Base-by-base conservation (phyloP, 306 rosid species). In the Ormosia emarginata region DNA sequence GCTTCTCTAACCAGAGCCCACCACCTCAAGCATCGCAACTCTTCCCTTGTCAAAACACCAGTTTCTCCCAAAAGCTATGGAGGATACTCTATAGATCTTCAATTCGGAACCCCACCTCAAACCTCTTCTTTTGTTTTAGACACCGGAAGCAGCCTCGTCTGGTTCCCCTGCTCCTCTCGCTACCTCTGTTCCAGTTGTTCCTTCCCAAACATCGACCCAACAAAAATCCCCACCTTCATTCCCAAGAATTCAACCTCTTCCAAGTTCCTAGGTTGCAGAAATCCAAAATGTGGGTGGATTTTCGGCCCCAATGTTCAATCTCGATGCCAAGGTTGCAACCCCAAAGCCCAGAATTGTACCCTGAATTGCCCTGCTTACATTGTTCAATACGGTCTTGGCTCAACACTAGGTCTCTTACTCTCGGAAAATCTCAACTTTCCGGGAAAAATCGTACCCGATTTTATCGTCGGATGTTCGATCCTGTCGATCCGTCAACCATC, bases 91-190 rank as follows among this genome's bases (percentile, higher is more conserved):
- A 63, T 91, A 49, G 72, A 89, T 39, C 97, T 93, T 71, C 74
- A 56, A 34, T 90, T 95, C 63, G 99, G 99, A 13, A 92, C 92
- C 0, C 99, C 99, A 0, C 87, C 98, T 0, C 99, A 93, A 73
- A 74, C 89, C 11, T 39, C 71, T 2, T 15, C 90, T 5, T 90
- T 95, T 71, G 32, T 93, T 2, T 37, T 95, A 67, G 99, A 95
- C 84, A 95, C 99, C 0, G 99, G 97, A 9, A 91, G 97, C 29
- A 92, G 98, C 77, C 93, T 95, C 6, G 93, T 91, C 13, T 95
- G 99, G 99, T 74, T 89, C 80, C 97, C 99, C 40, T 95, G 99
- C 57, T 79, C 99, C 66, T 82, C 97, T 5, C 92, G 83, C 73
- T 95, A 95, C 71, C 41, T 80, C 77, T 95, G 99, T 78, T 77